Evolutionary conservation across 805 yeast genomes (phyloP).

Genomic region (Kodamaea restingae): DNA sequence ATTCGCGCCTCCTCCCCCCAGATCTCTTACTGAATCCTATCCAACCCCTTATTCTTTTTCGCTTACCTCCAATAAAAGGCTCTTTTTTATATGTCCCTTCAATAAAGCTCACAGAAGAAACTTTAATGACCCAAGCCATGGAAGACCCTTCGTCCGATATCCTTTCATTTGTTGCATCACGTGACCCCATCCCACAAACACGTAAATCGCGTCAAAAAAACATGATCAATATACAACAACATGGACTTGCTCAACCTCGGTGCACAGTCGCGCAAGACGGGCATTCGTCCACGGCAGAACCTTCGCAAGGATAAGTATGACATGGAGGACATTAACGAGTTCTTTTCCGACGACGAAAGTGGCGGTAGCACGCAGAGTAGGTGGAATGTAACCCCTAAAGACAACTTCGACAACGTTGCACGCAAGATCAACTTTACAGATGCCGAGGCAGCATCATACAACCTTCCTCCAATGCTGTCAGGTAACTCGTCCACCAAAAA

Average conservation of each 20-base stretch:
- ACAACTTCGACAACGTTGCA: conserved; percentile 25
- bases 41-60: too few species aligned
- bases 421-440: conserved; percentile 34
- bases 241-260: conserved; percentile 51
- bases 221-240: conserved; percentile 1
- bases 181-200: conserved; percentile 1
- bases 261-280: conserved; percentile 61
- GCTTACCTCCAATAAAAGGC: too few species aligned
- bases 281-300: conserved; percentile 45
- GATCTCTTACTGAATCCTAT: too few species aligned
- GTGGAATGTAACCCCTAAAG: conserved; percentile 12
- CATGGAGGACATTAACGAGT: conserved; percentile 68
- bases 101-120: too few species aligned
- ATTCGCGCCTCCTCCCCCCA: too few species aligned
- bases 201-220: conserved; percentile 1
- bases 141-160: too few species aligned
- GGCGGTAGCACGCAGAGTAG: conserved; percentile 6
- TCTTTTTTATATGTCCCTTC: too few species aligned
- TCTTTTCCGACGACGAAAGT: conserved; percentile 51
- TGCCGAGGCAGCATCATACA: conserved; percentile 29
- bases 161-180: too few species aligned
- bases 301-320: conserved; percentile 54
- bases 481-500: conserved; percentile 16
- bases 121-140: too few species aligned
- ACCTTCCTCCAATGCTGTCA: conserved; percentile 26